Base-by-base conservation (phyloP, 2,329 filamentous ascomycete genomes). In the Coleophoma crateriformis region DNA sequence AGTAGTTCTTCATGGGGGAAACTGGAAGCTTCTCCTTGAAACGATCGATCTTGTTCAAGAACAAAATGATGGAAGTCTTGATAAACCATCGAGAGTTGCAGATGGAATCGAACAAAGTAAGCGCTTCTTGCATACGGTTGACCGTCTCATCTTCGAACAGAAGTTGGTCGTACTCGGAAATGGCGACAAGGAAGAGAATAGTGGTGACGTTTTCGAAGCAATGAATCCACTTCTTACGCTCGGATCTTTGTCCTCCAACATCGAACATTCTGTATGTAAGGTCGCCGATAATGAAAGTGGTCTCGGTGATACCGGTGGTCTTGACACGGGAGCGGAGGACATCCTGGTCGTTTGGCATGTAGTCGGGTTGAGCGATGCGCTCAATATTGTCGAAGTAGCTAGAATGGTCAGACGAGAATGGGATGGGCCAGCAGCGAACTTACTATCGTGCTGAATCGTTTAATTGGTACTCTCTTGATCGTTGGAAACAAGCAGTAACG, bases 371-470 rank as follows among this genome's bases (percentile, higher is more conserved):
- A 72, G 88, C 90, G 53, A 92, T 77, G 45, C 87, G 81, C 59
- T 90, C 85, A 51, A 91, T 73, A 53, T 88, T 87, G 50, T 84
- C 76, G 63, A 95, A 92, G 72, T 95, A 97, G 72, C 91, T 57
- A 55, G 60, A 56, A 37, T 19, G 10, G 33, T 15, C 19, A 11
- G n/a, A 41, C 12, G 39, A 17, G 33, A 33, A 1, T 44, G 14
- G 33, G 17, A 20, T 32, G 5, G 19, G 22, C 20, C 17, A n/a
- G 12, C 19, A 13, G 37, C 7, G 7, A 50, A 76, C 88, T 65
- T 75, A 96, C 90, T 96, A 99, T 72, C 85, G 83, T 56, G 97
- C 74, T 63, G 97, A 97, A 73, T 97, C 94, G 67, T 97, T 92
- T 51, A 97, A 79, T 33, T 94, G 92, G 70, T 95, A 97, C 73